These are phyloP conservation scores for Kwoniella heveanensis DNA, from an alignment of 768 basidiomycete genomes.

Conservation along the genomic window DNA sequence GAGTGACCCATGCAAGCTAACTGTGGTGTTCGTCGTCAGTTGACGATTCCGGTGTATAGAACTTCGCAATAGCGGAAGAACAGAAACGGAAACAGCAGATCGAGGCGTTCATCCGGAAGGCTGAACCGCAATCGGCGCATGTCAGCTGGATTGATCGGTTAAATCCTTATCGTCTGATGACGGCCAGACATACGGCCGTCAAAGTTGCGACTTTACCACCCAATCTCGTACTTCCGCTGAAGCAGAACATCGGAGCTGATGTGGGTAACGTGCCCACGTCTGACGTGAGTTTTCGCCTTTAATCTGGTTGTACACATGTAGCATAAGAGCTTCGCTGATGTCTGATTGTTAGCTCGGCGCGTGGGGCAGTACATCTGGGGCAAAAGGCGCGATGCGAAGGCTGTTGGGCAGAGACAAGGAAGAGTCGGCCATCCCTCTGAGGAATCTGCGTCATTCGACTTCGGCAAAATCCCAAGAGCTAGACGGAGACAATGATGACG, in stretches of 20 bases:
- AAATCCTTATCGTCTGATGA: constrained; percentile 87
- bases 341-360: constrained; percentile 12
- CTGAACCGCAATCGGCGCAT: constrained; percentile 54
- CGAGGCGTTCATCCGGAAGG: constrained; percentile 64
- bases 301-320: not conserved
- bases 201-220: constrained; percentile 72
- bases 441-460: constrained; percentile 10
- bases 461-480: constrained; percentile 21
- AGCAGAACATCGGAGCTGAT: constrained; percentile 64
- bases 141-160: constrained; percentile 71
- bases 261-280: constrained; percentile 23
- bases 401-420: constrained; percentile 36
- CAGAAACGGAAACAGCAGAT: constrained; percentile 80
- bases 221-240: constrained; percentile 75
- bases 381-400: constrained; percentile 37
- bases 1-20: not conserved
- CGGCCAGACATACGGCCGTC: constrained; percentile 70
- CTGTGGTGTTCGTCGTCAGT: not conserved
- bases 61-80: constrained; percentile 89
- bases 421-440: constrained; percentile 24
- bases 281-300: constrained; percentile 16
- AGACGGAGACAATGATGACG: constrained; percentile 37
- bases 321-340: too few species aligned
- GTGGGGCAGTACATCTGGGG: constrained; percentile 16
- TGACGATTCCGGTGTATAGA: constrained; percentile 55